Evolutionary conservation across 2,329 filamentous ascomycete species (phyloP).

Genomic region (Nothophaeocryptopus gaeumannii): DNA sequence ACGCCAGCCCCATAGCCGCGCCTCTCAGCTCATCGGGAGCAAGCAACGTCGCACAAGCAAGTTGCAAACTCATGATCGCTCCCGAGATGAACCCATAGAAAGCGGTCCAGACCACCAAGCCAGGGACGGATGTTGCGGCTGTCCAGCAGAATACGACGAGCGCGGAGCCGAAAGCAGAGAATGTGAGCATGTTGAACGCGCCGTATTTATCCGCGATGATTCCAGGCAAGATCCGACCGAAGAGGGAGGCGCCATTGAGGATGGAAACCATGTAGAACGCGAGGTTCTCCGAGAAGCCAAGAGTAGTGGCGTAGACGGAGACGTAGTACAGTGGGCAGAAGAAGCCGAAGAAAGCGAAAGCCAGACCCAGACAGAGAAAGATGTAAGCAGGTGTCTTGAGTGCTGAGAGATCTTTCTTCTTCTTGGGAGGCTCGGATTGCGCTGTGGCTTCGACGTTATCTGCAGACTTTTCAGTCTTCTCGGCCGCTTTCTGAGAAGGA

Average conservation of each 20-base stretch:
- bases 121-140: constrained; percentile 21
- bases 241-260: constrained; percentile 41
- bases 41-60: constrained; percentile 46
- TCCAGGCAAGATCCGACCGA: constrained; percentile 42
- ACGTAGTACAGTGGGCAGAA: constrained; percentile 42
- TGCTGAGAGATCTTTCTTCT: constrained; percentile 19
- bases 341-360: constrained; percentile 28
- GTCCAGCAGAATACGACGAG: constrained; percentile 38
- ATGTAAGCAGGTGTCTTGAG: constrained; percentile 26
- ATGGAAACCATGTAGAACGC: constrained; percentile 38
- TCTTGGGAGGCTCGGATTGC: constrained; percentile 3
- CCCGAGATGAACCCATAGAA: constrained; percentile 45
- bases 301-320: constrained; percentile 36
- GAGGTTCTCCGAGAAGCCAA: constrained; percentile 23
- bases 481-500: too few relatives aligned
- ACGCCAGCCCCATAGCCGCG: constrained; percentile 43
- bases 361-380: constrained; percentile 25
- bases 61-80: constrained; percentile 49
- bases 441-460: neutral
- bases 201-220: constrained; percentile 42
- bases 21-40: constrained; percentile 41
- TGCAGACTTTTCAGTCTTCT: neutral
- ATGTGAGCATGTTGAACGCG: constrained; percentile 41
- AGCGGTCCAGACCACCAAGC: constrained; percentile 28
- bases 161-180: constrained; percentile 36